Conservation (phyloP, 345 rosid genomes). For the Trapa bicornis region DNA sequence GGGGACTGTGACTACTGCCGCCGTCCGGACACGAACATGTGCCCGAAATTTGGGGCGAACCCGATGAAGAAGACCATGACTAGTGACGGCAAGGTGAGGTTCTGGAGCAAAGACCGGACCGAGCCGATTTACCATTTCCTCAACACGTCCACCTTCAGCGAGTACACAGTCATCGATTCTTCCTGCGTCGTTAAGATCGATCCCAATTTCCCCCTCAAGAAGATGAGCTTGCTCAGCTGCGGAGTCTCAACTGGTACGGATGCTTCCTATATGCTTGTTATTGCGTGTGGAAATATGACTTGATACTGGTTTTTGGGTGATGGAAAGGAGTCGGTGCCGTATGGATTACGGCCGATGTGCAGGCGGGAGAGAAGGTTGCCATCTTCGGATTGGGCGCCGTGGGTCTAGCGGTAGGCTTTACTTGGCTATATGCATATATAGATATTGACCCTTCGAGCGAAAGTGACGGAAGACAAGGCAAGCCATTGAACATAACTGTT, state of each 20-base stretch:
- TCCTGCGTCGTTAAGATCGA: constrained; percentile 45
- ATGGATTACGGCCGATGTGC: constrained; percentile 49
- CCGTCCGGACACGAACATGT: constrained; percentile 29
- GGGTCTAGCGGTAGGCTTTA: constrained; percentile 48
- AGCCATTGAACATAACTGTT: too few relatives aligned
- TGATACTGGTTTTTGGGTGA: not conserved
- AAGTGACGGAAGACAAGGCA: too few relatives aligned
- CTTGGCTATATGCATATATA: too few relatives aligned
- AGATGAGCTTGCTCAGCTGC: constrained; percentile 55
- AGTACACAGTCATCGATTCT: constrained; percentile 53
- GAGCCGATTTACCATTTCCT: constrained; percentile 49
- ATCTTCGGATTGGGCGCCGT: constrained; percentile 56
- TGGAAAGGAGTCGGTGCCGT: constrained; percentile 54
- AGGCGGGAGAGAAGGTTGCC: constrained; percentile 47
- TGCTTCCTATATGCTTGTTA: not conserved
- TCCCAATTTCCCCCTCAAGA: constrained; percentile 32
- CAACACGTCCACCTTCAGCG: constrained; percentile 57
- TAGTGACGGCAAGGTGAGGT: constrained; percentile 44
- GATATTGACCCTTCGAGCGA: too few relatives aligned
- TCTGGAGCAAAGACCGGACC: constrained; percentile 24
- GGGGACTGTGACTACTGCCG: constrained; percentile 49
- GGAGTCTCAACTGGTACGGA: constrained; percentile 53
- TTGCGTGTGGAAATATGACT: not conserved
- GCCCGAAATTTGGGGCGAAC: constrained; percentile 32
- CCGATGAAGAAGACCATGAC: constrained; percentile 45